These are phyloP conservation scores for Trichophyton schoenleinii DNA, from an alignment of 2,329 filamentous ascomycete species.

Conservation along the genomic window DNA sequence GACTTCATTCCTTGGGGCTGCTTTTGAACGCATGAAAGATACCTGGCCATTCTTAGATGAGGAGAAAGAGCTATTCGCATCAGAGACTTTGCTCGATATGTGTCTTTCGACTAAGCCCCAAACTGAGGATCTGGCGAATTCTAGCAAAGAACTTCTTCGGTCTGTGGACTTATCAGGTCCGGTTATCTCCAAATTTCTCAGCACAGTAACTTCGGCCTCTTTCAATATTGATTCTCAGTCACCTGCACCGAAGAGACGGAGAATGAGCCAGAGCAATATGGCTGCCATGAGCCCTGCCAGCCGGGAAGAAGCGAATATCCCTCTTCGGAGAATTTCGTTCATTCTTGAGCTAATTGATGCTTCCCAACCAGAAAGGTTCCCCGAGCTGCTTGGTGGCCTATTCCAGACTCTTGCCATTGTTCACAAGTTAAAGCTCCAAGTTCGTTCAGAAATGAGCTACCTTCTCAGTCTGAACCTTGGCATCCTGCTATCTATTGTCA, in stretches of 20 bases:
- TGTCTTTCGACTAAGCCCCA: conserved; percentile 20
- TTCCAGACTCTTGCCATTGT: conserved; percentile 80
- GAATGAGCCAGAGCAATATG: conserved; percentile 61
- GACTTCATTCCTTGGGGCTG: conserved; percentile 47
- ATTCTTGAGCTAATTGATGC: conserved; percentile 79
- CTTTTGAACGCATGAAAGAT: conserved; percentile 56
- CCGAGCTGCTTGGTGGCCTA: conserved; percentile 62
- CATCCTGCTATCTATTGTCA: conserved; percentile 72
- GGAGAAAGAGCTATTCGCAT: conserved; percentile 25
- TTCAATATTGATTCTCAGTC: conserved; percentile 57
- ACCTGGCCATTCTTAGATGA: conserved; percentile 50
- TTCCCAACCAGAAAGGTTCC: conserved; percentile 60
- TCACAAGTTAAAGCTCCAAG: conserved; percentile 67
- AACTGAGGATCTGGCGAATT: conserved; percentile 20
- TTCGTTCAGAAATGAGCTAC: conserved; percentile 80
- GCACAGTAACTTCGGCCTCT: conserved; percentile 58
- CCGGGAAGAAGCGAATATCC: conserved; percentile 49
- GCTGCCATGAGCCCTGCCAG: conserved; percentile 46
- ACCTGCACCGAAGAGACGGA: conserved; percentile 64
- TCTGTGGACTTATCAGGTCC: conserved; percentile 60
- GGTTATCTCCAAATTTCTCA: conserved; percentile 59
- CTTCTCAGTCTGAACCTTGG: conserved; percentile 73
- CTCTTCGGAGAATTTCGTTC: conserved; percentile 67
- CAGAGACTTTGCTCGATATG: conserved; percentile 32
- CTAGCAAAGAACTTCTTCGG: conserved; percentile 54